These are phyloP conservation scores for Alternaria alternata DNA, from an alignment of 2,329 filamentous ascomycete species.

Conservation along the genomic window DNA sequence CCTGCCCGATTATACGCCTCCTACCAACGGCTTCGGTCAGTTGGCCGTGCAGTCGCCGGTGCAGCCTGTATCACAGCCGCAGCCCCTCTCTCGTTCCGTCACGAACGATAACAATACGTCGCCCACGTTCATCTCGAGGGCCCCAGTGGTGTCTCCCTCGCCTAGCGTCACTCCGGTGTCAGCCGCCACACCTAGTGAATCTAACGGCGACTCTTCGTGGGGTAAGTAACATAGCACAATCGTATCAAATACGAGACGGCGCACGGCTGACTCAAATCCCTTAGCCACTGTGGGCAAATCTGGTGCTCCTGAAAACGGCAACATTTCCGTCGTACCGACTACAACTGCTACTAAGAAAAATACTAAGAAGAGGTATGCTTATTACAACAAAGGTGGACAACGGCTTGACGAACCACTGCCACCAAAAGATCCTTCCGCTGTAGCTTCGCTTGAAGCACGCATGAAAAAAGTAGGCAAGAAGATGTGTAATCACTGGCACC, in stretches of 20 bases:
- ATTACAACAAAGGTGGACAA: conserved; percentile 54
- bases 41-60: conserved; percentile 13
- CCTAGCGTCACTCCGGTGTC: conserved; percentile 35
- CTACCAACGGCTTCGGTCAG: conserved; percentile 8
- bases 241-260: background rate
- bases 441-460: conserved; percentile 38
- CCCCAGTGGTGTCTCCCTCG: conserved; percentile 21
- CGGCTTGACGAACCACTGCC: conserved; percentile 53
- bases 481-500: conserved; percentile 48
- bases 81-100: conserved; percentile 23
- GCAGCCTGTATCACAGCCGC: conserved; percentile 22
- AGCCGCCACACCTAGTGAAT: conserved; percentile 13
- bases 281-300: conserved; percentile 55
- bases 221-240: conserved; percentile 14
- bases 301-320: conserved; percentile 38
- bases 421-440: conserved; percentile 34
- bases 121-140: conserved; percentile 22
- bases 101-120: conserved; percentile 25
- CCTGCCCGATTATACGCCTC: conserved; percentile 44
- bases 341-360: conserved; percentile 24
- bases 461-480: conserved; percentile 43
- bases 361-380: conserved; percentile 47
- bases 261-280: conserved; percentile 25
- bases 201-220: conserved; percentile 31
- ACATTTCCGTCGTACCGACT: conserved; percentile 49